Evolutionary conservation across 140 eudicot genomes (phyloP).

Genomic region (Oenanthe javanica): DNA sequence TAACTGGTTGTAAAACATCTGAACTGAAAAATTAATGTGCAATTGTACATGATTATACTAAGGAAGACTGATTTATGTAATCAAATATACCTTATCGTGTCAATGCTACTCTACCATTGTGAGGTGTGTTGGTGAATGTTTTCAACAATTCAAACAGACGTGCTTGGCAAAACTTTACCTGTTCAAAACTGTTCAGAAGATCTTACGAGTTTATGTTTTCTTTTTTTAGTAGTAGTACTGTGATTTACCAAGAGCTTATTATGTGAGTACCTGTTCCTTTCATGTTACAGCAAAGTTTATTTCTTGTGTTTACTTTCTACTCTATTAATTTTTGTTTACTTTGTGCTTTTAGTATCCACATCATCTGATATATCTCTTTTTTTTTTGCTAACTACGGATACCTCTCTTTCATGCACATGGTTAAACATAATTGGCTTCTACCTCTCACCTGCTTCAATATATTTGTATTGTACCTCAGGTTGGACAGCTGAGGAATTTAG

Average conservation of each 20-base stretch:
- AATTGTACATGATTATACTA: not conserved
- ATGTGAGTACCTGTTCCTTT: not conserved
- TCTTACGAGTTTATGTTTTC: not conserved
- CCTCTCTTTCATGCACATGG: slow-evolving; percentile 8
- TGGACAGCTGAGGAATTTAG: slow-evolving; percentile 77
- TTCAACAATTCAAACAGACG: not conserved
- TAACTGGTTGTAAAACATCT: not conserved
- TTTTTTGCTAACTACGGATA: not conserved
- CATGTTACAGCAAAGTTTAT: not conserved
- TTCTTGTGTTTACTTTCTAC: not conserved
- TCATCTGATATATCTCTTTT: not conserved
- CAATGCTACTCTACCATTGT: not conserved
- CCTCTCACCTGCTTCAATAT: slow-evolving; percentile 3
- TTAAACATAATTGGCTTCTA: slow-evolving; percentile 9
- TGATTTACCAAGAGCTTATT: not conserved
- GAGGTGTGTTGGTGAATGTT: not conserved
- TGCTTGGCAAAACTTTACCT: not conserved
- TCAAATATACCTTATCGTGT: too few relatives aligned
- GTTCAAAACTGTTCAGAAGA: not conserved
- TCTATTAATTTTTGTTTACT: not conserved
- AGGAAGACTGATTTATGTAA: not conserved
- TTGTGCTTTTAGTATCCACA: not conserved
- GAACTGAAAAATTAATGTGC: not conserved
- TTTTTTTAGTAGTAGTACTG: not conserved
- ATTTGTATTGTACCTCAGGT: slow-evolving; percentile 30